Conservation (phyloP, 2,329 filamentous ascomycete genomes). For the Scedosporium apiospermum region DNA sequence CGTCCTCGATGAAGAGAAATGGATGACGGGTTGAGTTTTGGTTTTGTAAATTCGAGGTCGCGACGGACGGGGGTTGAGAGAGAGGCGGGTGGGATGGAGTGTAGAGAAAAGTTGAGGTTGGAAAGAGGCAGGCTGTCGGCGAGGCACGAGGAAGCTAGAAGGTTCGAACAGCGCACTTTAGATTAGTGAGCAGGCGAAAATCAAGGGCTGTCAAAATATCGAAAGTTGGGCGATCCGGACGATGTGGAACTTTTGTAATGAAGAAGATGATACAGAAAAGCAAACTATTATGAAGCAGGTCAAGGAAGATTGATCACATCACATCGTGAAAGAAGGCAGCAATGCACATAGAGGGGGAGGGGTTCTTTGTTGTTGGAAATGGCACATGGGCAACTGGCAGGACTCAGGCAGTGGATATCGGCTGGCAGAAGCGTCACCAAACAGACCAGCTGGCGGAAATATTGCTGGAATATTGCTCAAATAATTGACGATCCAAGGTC, state of each 20-base stretch:
- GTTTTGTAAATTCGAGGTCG: neutral
- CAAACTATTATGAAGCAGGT: neutral
- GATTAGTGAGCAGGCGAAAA: neutral
- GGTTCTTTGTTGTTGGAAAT: neutral
- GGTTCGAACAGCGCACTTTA: neutral
- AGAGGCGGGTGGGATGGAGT: neutral
- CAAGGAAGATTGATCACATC: neutral
- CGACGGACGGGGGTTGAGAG: no score
- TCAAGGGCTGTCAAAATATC: neutral
- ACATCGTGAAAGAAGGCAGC: constrained; percentile 1
- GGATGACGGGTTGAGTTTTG: neutral
- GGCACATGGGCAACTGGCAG: neutral
- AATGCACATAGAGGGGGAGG: neutral
- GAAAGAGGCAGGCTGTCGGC: neutral
- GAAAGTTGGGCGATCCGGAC: neutral
- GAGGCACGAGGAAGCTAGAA: neutral
- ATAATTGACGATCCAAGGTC: no score
- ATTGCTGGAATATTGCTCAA: no score
- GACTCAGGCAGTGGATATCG: no score
- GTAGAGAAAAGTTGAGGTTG: neutral
- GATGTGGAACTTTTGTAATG: neutral
- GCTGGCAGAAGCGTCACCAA: no score
- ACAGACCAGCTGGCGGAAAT: no score
- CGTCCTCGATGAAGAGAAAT: neutral
- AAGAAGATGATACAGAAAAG: neutral